These are phyloP conservation scores for Pseudopithomyces chartarum DNA, from an alignment of 2,329 filamentous ascomycete species.

Conservation along the genomic window DNA sequence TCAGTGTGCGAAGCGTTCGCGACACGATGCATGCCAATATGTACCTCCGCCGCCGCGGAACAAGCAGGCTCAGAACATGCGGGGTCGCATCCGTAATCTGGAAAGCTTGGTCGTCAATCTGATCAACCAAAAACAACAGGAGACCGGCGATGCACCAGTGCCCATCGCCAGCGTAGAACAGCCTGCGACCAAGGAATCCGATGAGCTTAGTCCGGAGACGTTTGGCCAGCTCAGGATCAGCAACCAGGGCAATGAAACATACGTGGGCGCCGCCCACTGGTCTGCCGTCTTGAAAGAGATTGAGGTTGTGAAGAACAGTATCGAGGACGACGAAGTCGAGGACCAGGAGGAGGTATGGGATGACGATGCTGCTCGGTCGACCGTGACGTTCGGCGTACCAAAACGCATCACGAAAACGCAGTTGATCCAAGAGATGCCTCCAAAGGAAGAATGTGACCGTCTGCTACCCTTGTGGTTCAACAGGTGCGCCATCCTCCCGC, in stretches of 20 bases:
- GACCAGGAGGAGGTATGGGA: conserved; percentile 27
- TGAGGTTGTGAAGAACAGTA: conserved; percentile 31
- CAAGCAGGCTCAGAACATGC: conserved; percentile 36
- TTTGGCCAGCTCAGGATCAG: conserved; percentile 27
- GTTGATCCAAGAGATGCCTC: conserved; percentile 29
- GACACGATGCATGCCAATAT: conserved; percentile 28
- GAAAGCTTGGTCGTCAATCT: conserved; percentile 35
- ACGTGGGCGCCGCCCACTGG: conserved; percentile 34
- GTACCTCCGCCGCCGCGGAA: conserved; percentile 28
- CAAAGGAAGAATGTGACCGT: conserved; percentile 31
- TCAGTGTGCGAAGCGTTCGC: conserved; percentile 32
- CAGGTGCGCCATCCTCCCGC: conserved; percentile 2
- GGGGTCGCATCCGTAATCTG: conserved; percentile 32
- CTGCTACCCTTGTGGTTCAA: conserved; percentile 32
- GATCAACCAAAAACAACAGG: conserved; percentile 34
- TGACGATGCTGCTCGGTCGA: conserved; percentile 19
- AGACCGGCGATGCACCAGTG: background rate
- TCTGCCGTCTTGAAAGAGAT: conserved; percentile 32
- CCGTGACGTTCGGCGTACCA: conserved; percentile 27
- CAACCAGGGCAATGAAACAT: conserved; percentile 22
- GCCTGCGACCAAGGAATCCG: background rate
- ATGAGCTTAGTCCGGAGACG: conserved; percentile 16
- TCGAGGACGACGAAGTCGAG: conserved; percentile 24
- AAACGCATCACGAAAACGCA: conserved; percentile 22
- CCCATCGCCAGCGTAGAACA: background rate